Evolutionary conservation across 495 filamentous ascomycete species (phyloP), one percentile per base, ranked within the genome.

Genomic region (Xylaria cubensis): DNA sequence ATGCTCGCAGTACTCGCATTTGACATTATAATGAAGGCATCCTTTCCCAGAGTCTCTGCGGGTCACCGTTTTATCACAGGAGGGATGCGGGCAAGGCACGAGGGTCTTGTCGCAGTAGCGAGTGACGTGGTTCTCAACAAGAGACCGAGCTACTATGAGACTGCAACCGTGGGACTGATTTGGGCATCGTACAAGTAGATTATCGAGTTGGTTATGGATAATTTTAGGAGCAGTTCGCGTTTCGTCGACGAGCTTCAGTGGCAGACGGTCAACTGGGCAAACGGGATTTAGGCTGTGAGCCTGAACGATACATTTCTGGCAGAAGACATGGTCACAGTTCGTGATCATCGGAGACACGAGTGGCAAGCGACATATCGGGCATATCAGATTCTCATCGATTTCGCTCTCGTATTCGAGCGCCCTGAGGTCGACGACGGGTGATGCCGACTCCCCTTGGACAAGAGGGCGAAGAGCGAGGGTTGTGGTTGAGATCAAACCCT

Each of bases 361-460:
- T 15, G 94, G 88, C 36, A 89, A 90, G 72, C 90, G 92, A 78
- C 94, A 97, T 67, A 97, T 94, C 10, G 93, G 88, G 73, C 94
- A 97, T 80, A 93, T 88, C 21, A 97, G 87, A 72, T 94, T 93
- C 72, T 91, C 87, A 80, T 97, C 94, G 71, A 91, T 88, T 41
- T 82, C 77, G 26, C 84, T 85, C 64, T 91, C 84, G 79, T 95
- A 93, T 46, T 94, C 92, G 69, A 97, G 85, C 24, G 84, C 78
- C 69, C 92, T 87, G 65, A 94, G 83, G 77, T 97, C 93, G 34
- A 88, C 42, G 32, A 56, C 9, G 13, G 70, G 42, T 17, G 41
- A 8, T 12, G 70, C 10, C 67, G 68, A 26, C 5, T 75, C 72
- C 42, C 67, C 44, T 50, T 53, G 36, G 29, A 74, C 51, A 3